Evolutionary conservation across 179 eudicot genomes (phyloP), one percentile per base, ranked within the genome.

Genomic region (Actinidia arguta): DNA sequence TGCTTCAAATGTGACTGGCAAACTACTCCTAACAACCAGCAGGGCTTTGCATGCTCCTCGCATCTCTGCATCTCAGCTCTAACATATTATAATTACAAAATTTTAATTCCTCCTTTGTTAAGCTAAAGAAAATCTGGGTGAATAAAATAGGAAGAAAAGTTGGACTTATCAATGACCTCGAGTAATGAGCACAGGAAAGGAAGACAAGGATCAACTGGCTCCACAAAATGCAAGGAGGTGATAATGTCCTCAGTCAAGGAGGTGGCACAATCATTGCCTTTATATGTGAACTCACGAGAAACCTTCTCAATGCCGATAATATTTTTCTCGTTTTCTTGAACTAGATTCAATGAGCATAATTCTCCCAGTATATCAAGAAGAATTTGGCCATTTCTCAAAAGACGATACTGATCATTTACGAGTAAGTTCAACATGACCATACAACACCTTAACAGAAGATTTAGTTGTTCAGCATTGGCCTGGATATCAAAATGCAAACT

Each of bases 381-480:
- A 85, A 81, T 83, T 61, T 39, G 85, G 44, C 91, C 88, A 62
- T 86, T 86, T 75, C 83, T 84, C 80, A 85, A 36, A 55, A 84
- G 71, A 81, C 84, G 82, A 71, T 76, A 56, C 75, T 90, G 85
- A 67, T 87, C 90, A 66, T 73, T 58, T 67, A 68, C 84, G 50
- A 85, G 87, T 82, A 91, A 51, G 73, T 86, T 82, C 85, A 90
- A 83, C 2, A 83, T 75, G 54, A 89, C 83, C 80, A 92, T 51
- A 84, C 91, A 92, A 67, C 98, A 92, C 78, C 98, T 89, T 84
- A 92, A 78, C 62, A 90, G 88, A 86, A 91, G 58, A 83, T 87
- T 86, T 75, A 92, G 22, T 68, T 87, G 89, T 81, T 92, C 90
- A n/a, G 78, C 75, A 4, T 84, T 85, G 63, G 79, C 85, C 67